Evolutionary conservation across 108 stramenopile species (phyloP).

Genomic region (Thalassiosira profunda): DNA sequence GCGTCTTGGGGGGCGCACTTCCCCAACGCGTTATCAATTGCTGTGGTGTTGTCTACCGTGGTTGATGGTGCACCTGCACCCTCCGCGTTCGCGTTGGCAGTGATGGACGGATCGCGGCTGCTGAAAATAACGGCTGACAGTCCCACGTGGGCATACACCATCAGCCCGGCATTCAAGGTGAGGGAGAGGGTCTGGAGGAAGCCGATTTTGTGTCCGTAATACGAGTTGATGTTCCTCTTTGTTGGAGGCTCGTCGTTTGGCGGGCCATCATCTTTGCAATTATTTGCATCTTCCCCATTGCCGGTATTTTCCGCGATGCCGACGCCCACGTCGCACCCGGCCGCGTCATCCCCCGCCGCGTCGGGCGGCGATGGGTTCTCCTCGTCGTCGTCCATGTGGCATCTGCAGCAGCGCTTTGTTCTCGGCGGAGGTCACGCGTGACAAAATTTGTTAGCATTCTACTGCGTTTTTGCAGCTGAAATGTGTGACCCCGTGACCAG

Average conservation of each 20-base stretch:
- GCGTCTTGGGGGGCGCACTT: conserved; percentile 9
- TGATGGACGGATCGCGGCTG: conserved; percentile 24
- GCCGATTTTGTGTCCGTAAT: conserved; percentile 39
- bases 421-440: too few species aligned
- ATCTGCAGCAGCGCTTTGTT: too few species aligned
- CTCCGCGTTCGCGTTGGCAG: not conserved
- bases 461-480: too few species aligned
- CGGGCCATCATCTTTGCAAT: too few species aligned
- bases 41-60: conserved; percentile 19
- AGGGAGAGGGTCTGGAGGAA: conserved; percentile 37
- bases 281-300: too few species aligned
- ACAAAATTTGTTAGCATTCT: too few species aligned
- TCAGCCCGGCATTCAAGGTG: conserved; percentile 36
- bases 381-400: too few species aligned
- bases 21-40: conserved; percentile 9
- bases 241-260: not conserved
- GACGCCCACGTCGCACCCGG: too few species aligned
- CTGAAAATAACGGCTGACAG: conserved; percentile 41
- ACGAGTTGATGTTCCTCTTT: conserved; percentile 29
- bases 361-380: too few species aligned
- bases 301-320: too few species aligned
- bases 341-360: too few species aligned
- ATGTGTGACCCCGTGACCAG: too few species aligned
- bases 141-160: conserved; percentile 55
- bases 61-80: not conserved